Conservation (phyloP, 306 rosid genomes). For the Cicer chorassanicum region DNA sequence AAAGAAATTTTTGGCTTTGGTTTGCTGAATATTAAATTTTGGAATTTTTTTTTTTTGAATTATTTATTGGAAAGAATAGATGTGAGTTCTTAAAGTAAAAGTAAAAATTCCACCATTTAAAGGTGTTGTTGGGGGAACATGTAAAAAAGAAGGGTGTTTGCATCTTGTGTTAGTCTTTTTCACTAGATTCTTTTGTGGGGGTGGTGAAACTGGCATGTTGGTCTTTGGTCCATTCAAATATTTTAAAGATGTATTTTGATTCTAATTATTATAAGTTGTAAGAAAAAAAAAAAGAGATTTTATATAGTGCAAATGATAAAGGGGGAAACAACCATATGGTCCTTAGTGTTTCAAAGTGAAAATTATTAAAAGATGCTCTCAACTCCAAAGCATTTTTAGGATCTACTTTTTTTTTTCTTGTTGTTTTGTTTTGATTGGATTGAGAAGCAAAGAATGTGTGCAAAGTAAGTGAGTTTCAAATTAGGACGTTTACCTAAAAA, state of each 20-base stretch:
- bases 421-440: conserved; percentile 44
- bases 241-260: conserved; percentile 41
- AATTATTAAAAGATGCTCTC: conserved; percentile 45
- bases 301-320: conserved; percentile 31
- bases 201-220: conserved; percentile 50
- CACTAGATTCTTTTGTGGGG: conserved; percentile 59
- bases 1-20: conserved; percentile 47
- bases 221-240: conserved; percentile 63
- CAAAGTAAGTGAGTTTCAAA: conserved; percentile 51
- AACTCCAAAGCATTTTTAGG: conserved; percentile 43
- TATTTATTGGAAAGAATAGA: conserved; percentile 50
- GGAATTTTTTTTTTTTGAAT: conserved; percentile 22
- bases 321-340: conserved; percentile 43
- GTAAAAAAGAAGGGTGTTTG: conserved; percentile 60
- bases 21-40: conserved; percentile 51
- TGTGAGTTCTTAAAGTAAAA: conserved; percentile 66
- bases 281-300: conserved; percentile 9
- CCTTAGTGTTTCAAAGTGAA: conserved; percentile 49
- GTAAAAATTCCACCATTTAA: conserved; percentile 65
- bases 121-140: conserved; percentile 58
- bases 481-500: conserved; percentile 40
- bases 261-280: conserved; percentile 42
- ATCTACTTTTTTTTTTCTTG: conserved; percentile 32
- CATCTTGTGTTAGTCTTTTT: conserved; percentile 62
- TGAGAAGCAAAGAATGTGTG: conserved; percentile 50